Evolutionary conservation across 2,329 filamentous ascomycete species (phyloP).

Genomic region (Apiospora arundinis): DNA sequence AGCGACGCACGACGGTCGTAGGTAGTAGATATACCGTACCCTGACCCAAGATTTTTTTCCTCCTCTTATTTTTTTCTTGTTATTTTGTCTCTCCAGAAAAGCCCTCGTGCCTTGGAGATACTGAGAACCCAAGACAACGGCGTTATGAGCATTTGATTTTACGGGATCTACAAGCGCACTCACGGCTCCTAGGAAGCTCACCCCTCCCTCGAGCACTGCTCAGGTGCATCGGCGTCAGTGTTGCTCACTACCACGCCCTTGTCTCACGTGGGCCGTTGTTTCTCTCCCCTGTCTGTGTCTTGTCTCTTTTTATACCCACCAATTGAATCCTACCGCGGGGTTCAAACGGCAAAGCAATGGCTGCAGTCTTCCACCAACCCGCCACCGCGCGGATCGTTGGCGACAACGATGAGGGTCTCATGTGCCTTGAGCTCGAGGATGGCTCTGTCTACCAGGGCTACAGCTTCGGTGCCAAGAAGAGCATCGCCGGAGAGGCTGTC

Average conservation of each 20-base stretch:
- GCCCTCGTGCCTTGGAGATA: slow-evolving; percentile 9
- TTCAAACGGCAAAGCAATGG: slow-evolving; percentile 38
- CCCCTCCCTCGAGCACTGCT: slow-evolving; percentile 13
- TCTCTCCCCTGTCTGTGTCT: neutral
- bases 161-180: slow-evolving; percentile 9
- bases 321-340: slow-evolving; percentile 1
- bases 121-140: neutral
- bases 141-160: slow-evolving; percentile 10
- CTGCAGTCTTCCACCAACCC: slow-evolving; percentile 53
- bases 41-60: neutral
- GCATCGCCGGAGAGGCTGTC: slow-evolving; percentile 93
- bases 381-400: slow-evolving; percentile 66
- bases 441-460: slow-evolving; percentile 90
- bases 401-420: slow-evolving; percentile 63
- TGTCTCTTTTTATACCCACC: neutral
- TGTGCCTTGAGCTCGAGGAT: slow-evolving; percentile 93
- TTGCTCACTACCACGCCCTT: neutral
- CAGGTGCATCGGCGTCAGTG: slow-evolving; percentile 14
- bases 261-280: slow-evolving; percentile 6
- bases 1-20: neutral
- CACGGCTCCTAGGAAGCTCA: slow-evolving; percentile 13
- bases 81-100: slow-evolving; percentile 14
- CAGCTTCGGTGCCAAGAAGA: slow-evolving; percentile 96
- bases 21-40: slow-evolving; percentile 14
- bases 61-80: slow-evolving; percentile 1